Evolutionary conservation across 2,329 filamentous ascomycete species (phyloP).

Genomic region (Paraphaeosphaeria minitans): DNA sequence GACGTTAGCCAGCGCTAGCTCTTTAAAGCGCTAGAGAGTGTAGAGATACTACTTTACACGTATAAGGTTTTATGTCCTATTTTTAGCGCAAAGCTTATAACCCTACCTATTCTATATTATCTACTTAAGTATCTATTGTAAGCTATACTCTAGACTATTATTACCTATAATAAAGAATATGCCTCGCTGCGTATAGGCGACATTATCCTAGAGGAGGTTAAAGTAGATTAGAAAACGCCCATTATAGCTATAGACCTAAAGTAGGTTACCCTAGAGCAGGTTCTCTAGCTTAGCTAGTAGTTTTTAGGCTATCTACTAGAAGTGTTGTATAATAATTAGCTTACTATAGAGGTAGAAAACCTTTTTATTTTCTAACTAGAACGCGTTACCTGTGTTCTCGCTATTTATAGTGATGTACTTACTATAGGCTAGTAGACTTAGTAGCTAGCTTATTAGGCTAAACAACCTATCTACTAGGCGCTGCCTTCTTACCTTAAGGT

Average conservation of each 20-base stretch:
- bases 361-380: not conserved
- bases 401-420: not conserved
- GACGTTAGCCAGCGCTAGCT: no score
- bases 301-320: no score
- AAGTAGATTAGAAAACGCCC: no score
- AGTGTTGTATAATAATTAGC: no score
- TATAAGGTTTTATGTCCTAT: not conserved
- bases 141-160: no score
- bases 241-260: no score
- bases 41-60: no score
- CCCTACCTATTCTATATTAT: not conserved
- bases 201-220: not conserved
- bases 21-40: no score
- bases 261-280: not conserved
- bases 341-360: not conserved
- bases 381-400: not conserved
- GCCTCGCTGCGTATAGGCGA: not conserved
- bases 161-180: not conserved
- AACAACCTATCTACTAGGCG: not conserved
- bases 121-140: not conserved
- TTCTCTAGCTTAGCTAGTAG: no score
- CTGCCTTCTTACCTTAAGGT: not conserved
- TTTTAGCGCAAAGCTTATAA: not conserved
- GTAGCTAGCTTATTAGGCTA: not conserved
- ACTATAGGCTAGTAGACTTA: no score